Evolutionary conservation across 164 flowering plant genomes (phyloP), one percentile per base, ranked within the genome.

Genomic region (Litsea cubeba): DNA sequence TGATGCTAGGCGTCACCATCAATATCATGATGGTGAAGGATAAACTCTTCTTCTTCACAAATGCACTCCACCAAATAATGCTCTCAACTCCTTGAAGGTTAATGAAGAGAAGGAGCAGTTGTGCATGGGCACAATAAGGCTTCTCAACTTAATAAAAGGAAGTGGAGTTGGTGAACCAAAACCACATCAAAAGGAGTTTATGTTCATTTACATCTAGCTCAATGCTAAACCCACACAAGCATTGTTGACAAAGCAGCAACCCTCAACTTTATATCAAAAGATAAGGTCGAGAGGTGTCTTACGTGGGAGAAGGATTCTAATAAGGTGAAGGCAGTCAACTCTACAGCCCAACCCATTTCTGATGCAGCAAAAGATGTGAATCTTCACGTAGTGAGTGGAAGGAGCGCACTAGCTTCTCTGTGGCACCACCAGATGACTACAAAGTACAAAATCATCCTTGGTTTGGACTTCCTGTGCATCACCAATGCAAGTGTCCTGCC

Each of bases 241-340:
- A 14, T 26, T 71, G 71, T 71, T 30, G 64, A 54, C 35, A 71
- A 32, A 71, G 64, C 64, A 12, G 64, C 72, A 26, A 71, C 46
- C n/a, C 72, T 51, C 40, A 71, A 12, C 20, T 54, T 71, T 24
- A 71, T 71, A 18, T 71, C 49, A 51, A 7, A 5, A 18, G 73
- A 17, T 12, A 50, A 10, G 50, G 49, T 46, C 3, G 28, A 71
- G 65, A 17, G 25, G 25, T 50, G 65, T 50, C 50, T 60, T 8
- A 57, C 26, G 20, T 12, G 30, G 14, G 65, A 23, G 23, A 71
- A 71, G 15, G 73, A 71, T 3, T 5, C 49, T 17, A 60, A 65
- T 22, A 71, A n/a, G 73, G 58, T 71, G 49, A 71, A 58, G 50
- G 73, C 28, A 8, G 50, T 71, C 5, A 58, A 60, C 49, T 71